Conservation (phyloP, 169 alveolate species). For the Pseudocohnilembus persalinus region DNA sequence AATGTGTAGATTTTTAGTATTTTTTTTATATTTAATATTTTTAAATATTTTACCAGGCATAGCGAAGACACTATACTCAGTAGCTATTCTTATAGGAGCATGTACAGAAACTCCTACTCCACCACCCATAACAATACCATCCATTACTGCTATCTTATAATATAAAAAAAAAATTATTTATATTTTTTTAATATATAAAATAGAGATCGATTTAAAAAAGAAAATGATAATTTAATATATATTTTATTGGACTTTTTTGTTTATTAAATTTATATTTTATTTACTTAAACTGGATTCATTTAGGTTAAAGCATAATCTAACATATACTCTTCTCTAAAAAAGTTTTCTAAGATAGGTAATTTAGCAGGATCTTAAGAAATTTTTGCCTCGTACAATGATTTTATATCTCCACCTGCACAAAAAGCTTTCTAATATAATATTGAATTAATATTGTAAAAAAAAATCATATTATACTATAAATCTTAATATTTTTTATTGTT, state of each 20-base stretch:
- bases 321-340: conserved; percentile 72
- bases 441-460: no score
- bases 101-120: conserved; percentile 90
- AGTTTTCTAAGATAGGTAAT: conserved; percentile 37
- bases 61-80: conserved; percentile 86
- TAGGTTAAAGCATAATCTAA: conserved; percentile 69
- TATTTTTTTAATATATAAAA: no score
- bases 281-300: conserved; percentile 60
- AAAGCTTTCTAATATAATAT: conserved; percentile 69
- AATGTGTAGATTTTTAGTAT: no score
- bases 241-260: no score
- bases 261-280: no score
- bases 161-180: no score
- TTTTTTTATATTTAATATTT: background rate
- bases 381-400: conserved; percentile 62
- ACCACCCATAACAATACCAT: conserved; percentile 91
- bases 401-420: conserved; percentile 90
- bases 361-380: conserved; percentile 24
- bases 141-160: conserved; percentile 60
- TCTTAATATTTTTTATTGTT: no score
- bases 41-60: conserved; percentile 73
- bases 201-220: no score
- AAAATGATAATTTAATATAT: no score
- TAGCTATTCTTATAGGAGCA: conserved; percentile 82
- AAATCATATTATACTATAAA: background rate